A percentile compares a stretch with the other conserved stretches of the same genome.
Conservation (phyloP, 495 filamentous ascomycete species). For the Penicillium turbatum region DNA sequence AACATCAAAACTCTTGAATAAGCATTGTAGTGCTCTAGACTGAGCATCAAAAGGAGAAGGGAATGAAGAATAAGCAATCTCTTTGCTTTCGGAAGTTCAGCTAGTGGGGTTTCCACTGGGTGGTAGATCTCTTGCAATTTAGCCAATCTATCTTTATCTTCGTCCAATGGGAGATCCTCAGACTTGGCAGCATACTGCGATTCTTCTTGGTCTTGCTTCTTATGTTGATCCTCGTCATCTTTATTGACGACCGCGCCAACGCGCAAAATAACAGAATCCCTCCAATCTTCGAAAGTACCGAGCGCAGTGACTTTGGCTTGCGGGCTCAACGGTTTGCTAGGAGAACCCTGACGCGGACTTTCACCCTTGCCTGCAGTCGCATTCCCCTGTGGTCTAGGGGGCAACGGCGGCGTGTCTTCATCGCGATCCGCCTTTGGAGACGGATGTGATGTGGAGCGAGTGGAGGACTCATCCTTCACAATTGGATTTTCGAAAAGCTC, state of each 20-base stretch:
- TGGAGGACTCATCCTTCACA: conserved; percentile 4
- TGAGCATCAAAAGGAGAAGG: conserved; percentile 69
- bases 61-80: conserved; percentile 52
- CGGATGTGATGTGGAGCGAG: background rate
- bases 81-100: conserved; percentile 36
- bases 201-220: conserved; percentile 13
- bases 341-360: conserved; percentile 7
- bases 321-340: background rate
- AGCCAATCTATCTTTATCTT: conserved; percentile 25
- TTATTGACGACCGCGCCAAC: conserved; percentile 64
- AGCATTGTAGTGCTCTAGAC: conserved; percentile 74
- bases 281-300: conserved; percentile 61
- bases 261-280: conserved; percentile 54
- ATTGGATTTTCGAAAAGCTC: conserved; percentile 39
- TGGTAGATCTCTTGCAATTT: conserved; percentile 42
- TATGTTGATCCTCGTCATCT: conserved; percentile 36
- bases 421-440: conserved; percentile 2
- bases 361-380: background rate
- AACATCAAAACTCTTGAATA: conserved; percentile 73
- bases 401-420: conserved; percentile 14
- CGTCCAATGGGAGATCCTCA: conserved; percentile 23
- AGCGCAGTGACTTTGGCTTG: conserved; percentile 40
- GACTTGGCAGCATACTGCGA: conserved; percentile 11
- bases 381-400: conserved; percentile 14
- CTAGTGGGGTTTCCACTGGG: conserved; percentile 44